Evolutionary conservation across 768 basidiomycete genomes (phyloP), one percentile per base, ranked within the genome.

Genomic region (Mycena floridula): DNA sequence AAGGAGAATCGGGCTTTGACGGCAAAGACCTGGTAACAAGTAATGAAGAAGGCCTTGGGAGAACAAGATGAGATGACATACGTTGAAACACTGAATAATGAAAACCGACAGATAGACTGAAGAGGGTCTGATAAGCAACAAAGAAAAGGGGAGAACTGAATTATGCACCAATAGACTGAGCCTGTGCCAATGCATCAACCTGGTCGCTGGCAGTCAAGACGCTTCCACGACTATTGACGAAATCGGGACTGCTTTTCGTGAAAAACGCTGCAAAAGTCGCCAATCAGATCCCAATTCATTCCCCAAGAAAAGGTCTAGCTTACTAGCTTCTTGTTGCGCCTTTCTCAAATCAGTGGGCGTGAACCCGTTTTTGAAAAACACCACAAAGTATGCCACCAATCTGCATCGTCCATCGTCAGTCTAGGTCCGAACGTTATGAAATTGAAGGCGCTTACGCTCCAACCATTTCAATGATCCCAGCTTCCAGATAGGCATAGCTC

Each of bases 51-150:
- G 15, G 35, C 27, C 22, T 23, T 46, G 20, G 21, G 30, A 35
- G 36, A 26, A 25, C 2, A 30, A 20, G 18, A 40, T 25, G 30
- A 30, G 23, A 32, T 18, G 22, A 38, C 68, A 20, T 51, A 80
- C 81, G 52, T 83, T 83, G 67, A 82, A 83, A 57, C 80, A 82
- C 55, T 82, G 82, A 13, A 67, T 72, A 50, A 83, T 79, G 65
- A 82, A 82, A 25, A 85, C 68, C 3, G 77, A 77, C n/a, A 82
- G 65, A 54, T 81, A 83, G 28, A 78, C 74, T 72, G 45, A 11
- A 11, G 32, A 35, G 3, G 32, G 32, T 35, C 32, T 15, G 32
- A 4, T 4, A 24, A 45, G 16, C 22, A 26, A 16, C 37, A 18
- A 11, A 25, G 11, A 18, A 32, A 43, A 20, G 11, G 32, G 26